These are phyloP conservation scores for Penicillium antarcticum DNA, from an alignment of 495 filamentous ascomycete genomes.

Conservation along the genomic window DNA sequence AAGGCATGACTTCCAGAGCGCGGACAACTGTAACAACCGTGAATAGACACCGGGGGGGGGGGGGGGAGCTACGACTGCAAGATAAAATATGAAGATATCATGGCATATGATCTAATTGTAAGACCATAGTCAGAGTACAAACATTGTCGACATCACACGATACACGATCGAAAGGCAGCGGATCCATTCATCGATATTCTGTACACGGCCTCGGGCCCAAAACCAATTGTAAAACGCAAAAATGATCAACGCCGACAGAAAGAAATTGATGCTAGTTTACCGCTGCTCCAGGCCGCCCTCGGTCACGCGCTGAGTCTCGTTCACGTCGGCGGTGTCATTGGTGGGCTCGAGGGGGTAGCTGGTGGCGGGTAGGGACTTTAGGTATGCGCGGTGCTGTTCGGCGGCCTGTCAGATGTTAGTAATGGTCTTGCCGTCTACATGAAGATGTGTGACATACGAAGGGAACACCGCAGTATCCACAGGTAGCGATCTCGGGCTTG, in stretches of 20 bases:
- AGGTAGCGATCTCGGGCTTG: constrained; percentile 87
- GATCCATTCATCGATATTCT: constrained; percentile 34
- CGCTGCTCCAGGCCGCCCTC: constrained; percentile 51
- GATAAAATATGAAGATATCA: not conserved
- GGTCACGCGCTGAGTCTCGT: constrained; percentile 52
- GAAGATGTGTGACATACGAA: constrained; percentile 59
- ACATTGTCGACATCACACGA: constrained; percentile 10
- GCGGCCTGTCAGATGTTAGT: constrained; percentile 58
- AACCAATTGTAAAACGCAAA: constrained; percentile 22
- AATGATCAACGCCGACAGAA: constrained; percentile 44
- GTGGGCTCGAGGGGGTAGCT: constrained; percentile 68
- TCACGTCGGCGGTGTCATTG: constrained; percentile 49
- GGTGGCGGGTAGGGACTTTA: constrained; percentile 74
- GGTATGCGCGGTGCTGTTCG: constrained; percentile 75
- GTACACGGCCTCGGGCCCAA: constrained; percentile 33
- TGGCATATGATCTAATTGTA: not conserved
- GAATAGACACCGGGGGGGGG: not conserved
- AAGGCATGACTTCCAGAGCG: constrained; percentile 51
- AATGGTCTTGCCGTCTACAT: not conserved
- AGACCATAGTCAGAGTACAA: constrained; percentile 25
- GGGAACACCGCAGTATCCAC: constrained; percentile 92
- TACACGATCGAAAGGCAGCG: constrained; percentile 16
- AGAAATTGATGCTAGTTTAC: constrained; percentile 38
- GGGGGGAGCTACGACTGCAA: not conserved
- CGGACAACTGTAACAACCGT: constrained; percentile 18